Base-by-base conservation (phyloP, 306 rosid species). In the Oxytropis ochrocephala region DNA sequence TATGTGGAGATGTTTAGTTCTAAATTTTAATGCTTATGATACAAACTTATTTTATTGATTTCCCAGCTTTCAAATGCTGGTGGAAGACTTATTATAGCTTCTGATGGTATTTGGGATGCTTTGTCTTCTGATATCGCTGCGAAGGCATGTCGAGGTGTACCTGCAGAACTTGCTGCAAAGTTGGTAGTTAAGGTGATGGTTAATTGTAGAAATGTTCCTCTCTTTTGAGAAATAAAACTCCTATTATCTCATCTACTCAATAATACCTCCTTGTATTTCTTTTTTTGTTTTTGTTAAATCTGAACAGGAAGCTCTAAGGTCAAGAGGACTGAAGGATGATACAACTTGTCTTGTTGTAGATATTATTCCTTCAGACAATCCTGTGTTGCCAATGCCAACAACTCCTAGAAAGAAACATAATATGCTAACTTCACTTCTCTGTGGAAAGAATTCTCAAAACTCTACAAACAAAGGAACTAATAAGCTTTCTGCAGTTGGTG, bases 71-170 rank as follows among this genome's bases (percentile, higher is more conserved):
- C 97, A 67, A 83, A 70, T 87, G 91, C 95, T 61, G 99, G 97
- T 14, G 96, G 99, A 67, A 83, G 99, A 67, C 95, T 94, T 48
- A 87, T 94, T 77, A 94, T 94, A 74, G 99, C 99, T 57, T 94
- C 99, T 77, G 99, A 94, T 83, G 99, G 99, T 49, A 94, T 94
- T 67, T 94, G 99, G 99, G 99, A 94, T 67, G 89, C 99, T 39
- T 83, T 94, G 80, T 85, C 95, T 50, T 88, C 96, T 64, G 95
- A 91, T 39, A 66, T 75, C 68, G 97, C 97, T 48, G 99, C 99
- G 11, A 81, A 88, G 80, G 78, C 96, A 53, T 94, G 97, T 54
- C 90, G 96, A 5, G 99, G 99, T 78, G 75, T 94, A 74, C 92
- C 99, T 78, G 95, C 99, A 11, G 99, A 91, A 77, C 92, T 94